Conservation (phyloP, 306 rosid species). For the Gleditsia sinensis region DNA sequence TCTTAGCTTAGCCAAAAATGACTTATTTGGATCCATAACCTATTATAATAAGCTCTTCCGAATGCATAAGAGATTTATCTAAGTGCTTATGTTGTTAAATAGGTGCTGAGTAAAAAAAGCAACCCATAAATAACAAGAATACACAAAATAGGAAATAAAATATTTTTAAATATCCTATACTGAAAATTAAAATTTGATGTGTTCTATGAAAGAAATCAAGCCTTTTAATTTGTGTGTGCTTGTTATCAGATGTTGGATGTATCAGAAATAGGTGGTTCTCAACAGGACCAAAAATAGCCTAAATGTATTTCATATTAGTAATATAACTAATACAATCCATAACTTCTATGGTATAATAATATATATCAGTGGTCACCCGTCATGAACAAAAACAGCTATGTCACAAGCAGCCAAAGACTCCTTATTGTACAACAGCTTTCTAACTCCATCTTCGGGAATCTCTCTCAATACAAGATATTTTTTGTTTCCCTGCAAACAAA, state of each 20-base stretch:
- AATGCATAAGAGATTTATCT: too few species aligned
- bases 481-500: constrained; percentile 61
- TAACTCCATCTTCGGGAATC: constrained; percentile 82
- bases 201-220: too few species aligned
- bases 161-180: constrained; percentile 17
- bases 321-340: not conserved
- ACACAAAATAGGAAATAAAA: not conserved
- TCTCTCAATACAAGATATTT: constrained; percentile 80
- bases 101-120: not conserved
- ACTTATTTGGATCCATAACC: too few species aligned
- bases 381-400: constrained; percentile 87
- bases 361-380: constrained; percentile 57
- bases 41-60: too few species aligned
- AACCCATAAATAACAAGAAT: not conserved
- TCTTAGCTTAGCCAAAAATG: too few species aligned
- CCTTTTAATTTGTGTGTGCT: too few species aligned
- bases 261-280: too few species aligned
- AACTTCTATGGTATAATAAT: not conserved
- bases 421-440: constrained; percentile 62
- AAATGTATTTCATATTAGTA: not conserved
- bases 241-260: not conserved
- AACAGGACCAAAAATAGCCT: not conserved
- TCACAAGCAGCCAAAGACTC: constrained; percentile 94
- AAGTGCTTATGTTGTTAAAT: not conserved
- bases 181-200: not conserved